Base-by-base conservation (phyloP, 1,284 basidiomycete species). In the Phellinidium pouzarii region DNA sequence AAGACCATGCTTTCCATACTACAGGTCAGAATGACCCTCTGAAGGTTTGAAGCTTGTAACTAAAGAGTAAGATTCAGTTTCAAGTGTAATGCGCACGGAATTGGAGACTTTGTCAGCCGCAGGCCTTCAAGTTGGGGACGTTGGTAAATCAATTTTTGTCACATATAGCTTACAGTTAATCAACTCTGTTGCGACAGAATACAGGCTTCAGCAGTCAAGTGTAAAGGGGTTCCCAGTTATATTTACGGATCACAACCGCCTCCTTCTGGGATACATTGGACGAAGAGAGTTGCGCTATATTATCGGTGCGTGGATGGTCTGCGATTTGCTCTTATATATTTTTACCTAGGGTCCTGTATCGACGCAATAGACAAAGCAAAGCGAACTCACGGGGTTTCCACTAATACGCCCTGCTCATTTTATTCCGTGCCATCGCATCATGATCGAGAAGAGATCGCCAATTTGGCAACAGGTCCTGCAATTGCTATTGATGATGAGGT, bases 181-280 rank as follows among this genome's bases (percentile, higher is more conserved):
- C 8, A n/a, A 20, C 38, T 17, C 19, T 1, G 37, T 11, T 34
- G n/a, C 14, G 31, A 19, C 62, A 91, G 91, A 91, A 69, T 72
- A 74, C 7, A 73, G 84, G 23, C 72, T 95, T 14, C 75, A 79
- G 40, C 75, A 75, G 43, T 87, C 84, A 0, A 73, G 79, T 48
- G 91, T 91, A 59, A 91, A 94, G 65, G 94, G 95, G 0, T 97
- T 95, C 68, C 96, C 96, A 0, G 82, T 99, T 34, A 80, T 97
- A 14, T 76, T 78, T 3, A 70, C 73, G 1, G 77, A 80, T 60
- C 73, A 70, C 27, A 76, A 75, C 14, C 65, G 73, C 42, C 85
- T 79, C 7, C 75, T 98, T 19, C 67, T 88, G 7, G 96, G 96
- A 2, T 95, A 96, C 67, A 90, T 97, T 58, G 87, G 91, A 22